These are phyloP conservation scores for Parmelia sp. DNA, from an alignment of 495 filamentous ascomycete species.

Conservation along the genomic window DNA sequence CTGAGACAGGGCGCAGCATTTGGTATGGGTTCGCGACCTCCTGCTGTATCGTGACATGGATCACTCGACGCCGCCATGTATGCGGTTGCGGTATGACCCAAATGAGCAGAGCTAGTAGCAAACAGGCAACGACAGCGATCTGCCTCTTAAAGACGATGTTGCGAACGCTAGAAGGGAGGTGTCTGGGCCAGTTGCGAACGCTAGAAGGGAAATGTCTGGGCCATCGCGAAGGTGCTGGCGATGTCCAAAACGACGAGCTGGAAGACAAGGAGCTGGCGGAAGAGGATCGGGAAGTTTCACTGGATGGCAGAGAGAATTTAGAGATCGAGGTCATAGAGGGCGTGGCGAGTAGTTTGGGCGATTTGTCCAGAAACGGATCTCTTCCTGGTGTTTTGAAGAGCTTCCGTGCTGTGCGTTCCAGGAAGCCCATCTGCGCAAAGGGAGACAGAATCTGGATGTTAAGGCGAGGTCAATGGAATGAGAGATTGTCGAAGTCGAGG, in stretches of 20 bases:
- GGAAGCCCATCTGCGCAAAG: constrained; percentile 21
- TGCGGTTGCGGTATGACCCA: constrained; percentile 29
- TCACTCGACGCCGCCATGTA: constrained; percentile 21
- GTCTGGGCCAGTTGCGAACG: constrained; percentile 24
- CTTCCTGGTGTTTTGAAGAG: constrained; percentile 21
- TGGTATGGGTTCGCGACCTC: constrained; percentile 25
- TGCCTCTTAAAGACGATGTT: constrained; percentile 28
- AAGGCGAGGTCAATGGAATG: not conserved
- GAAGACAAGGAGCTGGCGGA: constrained; percentile 23
- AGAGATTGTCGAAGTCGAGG: not conserved
- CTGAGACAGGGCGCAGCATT: constrained; percentile 25
- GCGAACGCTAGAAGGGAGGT: constrained; percentile 25
- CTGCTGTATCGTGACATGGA: constrained; percentile 21
- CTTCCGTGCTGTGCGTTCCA: constrained; percentile 20
- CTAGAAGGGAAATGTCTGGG: constrained; percentile 25
- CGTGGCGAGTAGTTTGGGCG: constrained; percentile 25
- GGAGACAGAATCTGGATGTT: not conserved
- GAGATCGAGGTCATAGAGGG: constrained; percentile 19
- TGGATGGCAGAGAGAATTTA: constrained; percentile 22
- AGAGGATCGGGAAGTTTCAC: constrained; percentile 16
- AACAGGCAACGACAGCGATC: constrained; percentile 25
- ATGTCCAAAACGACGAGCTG: constrained; percentile 24
- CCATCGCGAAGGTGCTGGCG: constrained; percentile 23
- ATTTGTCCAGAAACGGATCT: constrained; percentile 25
- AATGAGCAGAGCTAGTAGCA: constrained; percentile 28